phyloP scores from a whole-genome alignment of 140 eudicot species.

The Cichorium intybus region DNA sequence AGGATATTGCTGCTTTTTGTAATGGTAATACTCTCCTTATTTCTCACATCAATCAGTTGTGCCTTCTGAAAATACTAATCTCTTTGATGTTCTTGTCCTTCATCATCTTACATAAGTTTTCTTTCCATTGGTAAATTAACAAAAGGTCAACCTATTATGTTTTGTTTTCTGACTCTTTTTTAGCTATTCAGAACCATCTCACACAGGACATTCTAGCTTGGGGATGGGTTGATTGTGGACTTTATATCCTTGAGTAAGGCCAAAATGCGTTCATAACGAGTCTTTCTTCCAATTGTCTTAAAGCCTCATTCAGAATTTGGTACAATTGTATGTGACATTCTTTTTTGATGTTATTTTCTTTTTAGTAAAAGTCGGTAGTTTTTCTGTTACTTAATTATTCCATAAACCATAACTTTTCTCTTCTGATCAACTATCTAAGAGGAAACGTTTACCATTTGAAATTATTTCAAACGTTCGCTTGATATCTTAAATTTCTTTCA shows the following conservation, averaged over 20 bases:
- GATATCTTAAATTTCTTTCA: too few species aligned
- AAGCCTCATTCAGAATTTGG: too few species aligned
- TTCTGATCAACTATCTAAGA: too few species aligned
- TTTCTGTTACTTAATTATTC: too few species aligned
- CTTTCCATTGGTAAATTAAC: neutral
- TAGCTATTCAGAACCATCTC: neutral
- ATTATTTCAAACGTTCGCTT: too few species aligned
- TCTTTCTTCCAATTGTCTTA: neutral
- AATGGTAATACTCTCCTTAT: neutral
- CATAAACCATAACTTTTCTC: too few species aligned
- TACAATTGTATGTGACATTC: too few species aligned
- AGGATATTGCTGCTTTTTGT: neutral
- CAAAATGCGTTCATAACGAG: neutral
- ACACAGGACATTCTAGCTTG: neutral
- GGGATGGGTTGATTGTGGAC: neutral
- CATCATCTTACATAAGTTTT: neutral
- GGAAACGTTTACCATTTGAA: too few species aligned
- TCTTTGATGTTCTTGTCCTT: neutral
- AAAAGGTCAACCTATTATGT: constrained; percentile 18
- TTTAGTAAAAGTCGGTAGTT: neutral
- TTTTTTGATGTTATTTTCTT: neutral
- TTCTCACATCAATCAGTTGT: neutral
- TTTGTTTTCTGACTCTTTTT: neutral
- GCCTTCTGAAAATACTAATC: too few species aligned
- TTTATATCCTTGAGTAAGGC: neutral